Evolutionary conservation across 1,284 basidiomycete genomes (phyloP), one percentile per base, ranked within the genome.

Genomic region (Irpex lacteus): DNA sequence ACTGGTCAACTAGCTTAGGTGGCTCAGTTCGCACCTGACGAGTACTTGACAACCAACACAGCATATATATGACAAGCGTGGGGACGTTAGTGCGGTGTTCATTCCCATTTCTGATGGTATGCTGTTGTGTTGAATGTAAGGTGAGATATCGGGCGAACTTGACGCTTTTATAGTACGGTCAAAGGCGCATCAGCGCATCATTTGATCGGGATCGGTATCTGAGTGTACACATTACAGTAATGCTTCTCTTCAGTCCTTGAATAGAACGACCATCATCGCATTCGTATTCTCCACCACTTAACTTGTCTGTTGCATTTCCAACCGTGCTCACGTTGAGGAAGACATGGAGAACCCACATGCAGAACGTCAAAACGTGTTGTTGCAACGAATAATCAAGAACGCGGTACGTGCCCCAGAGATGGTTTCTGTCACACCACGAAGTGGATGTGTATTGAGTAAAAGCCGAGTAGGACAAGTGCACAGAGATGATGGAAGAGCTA

Each of bases 351-450:
- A 95, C 74, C 94, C 92, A 32, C 93, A 97, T 73, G 93, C 95
- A 66, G 94, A 96, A 76, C 84, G 93, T 65, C 95, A 98, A 74
- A 93, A 92, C 38, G 87, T 95, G 47, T 83, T 97, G 38, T 82
- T 97, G 2, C 94, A 96, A 71, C 85, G 95, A 34, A 96, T 98
- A 68, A 82, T 95, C 49, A 96, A 95, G 77, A 97, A 95, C 70
- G 87, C 92, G 8, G 94, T 95, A 68, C 71, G 90, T 77, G 50
- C 13, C n/a, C 13, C 11, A n/a, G 18, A n/a, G n/a, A 21, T 34
- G 2, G 65, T 9, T 21, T 61, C n/a, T 38, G 60, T 50, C 18
- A 36, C 40, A 19, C n/a, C 64, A 9, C 13, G 57, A 11, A 44
- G n/a, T 11, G 36, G 15, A 37, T 19, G 38, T 40, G 18, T 44